These are phyloP conservation scores for Backusella westeae DNA, from an alignment of 192 early-diverging fungal species.

Conservation along the genomic window DNA sequence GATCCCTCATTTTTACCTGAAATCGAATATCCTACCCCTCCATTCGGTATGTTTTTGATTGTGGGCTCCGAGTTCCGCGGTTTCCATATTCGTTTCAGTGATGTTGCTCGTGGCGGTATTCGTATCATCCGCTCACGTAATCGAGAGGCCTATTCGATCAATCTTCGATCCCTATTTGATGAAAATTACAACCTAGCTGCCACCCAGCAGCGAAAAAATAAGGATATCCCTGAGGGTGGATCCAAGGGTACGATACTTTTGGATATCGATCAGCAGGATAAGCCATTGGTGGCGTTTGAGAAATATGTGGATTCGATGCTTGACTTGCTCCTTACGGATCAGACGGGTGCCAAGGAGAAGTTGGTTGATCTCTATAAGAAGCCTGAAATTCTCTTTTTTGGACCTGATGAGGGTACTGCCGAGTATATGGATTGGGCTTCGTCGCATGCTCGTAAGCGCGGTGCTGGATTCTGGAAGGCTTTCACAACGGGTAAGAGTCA, in stretches of 20 bases:
- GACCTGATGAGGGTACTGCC: slow-evolving; percentile 98
- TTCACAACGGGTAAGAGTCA: slow-evolving; percentile 99
- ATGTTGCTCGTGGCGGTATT: slow-evolving; percentile 98
- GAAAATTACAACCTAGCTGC: slow-evolving; percentile 97
- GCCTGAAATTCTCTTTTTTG: slow-evolving; percentile 98
- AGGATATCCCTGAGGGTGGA: slow-evolving; percentile 99
- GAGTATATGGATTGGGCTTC: slow-evolving; percentile 99
- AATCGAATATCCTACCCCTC: slow-evolving; percentile 89
- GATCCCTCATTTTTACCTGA: slow-evolving; percentile 89
- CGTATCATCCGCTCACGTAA: slow-evolving; percentile 97
- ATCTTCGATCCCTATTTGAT: slow-evolving; percentile 93
- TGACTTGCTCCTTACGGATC: slow-evolving; percentile 81
- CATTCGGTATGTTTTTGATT: slow-evolving; percentile 95
- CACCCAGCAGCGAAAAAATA: slow-evolving; percentile 99
- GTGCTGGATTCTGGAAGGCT: slow-evolving; percentile 97
- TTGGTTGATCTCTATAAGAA: slow-evolving; percentile 89
- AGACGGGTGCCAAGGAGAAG: slow-evolving; percentile 95
- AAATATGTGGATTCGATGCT: slow-evolving; percentile 97
- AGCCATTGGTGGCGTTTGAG: slow-evolving; percentile 91
- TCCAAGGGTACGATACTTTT: slow-evolving; percentile 98
- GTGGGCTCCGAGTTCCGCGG: slow-evolving; percentile 98
- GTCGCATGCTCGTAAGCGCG: slow-evolving; percentile 88
- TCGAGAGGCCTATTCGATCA: slow-evolving; percentile 95
- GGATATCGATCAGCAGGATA: slow-evolving; percentile 92
- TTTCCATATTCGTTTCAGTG: slow-evolving; percentile 97